Evolutionary conservation across 2,329 filamentous ascomycete genomes (phyloP).

Genomic region (Aspergillus brasiliensis): DNA sequence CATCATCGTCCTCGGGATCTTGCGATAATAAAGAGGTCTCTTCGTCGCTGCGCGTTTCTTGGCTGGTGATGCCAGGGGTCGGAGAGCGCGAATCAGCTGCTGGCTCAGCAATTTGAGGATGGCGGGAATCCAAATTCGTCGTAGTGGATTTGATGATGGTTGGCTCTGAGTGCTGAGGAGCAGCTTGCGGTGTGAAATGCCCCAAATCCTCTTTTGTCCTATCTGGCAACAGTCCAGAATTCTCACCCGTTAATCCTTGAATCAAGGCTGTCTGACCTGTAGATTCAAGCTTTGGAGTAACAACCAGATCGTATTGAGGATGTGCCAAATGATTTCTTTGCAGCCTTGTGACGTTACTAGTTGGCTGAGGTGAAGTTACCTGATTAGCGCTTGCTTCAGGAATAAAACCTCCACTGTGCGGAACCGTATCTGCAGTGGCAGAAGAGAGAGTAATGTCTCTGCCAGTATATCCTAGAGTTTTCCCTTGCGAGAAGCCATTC

Average conservation of each 20-base stretch:
- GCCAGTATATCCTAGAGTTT: neutral
- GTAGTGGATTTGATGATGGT: slow-evolving; percentile 23
- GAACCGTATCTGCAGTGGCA: slow-evolving; percentile 1
- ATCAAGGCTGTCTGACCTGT: neutral
- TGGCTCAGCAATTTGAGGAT: slow-evolving; percentile 16
- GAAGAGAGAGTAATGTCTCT: neutral
- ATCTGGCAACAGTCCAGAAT: neutral
- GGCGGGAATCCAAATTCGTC: slow-evolving; percentile 31
- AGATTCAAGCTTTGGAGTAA: slow-evolving; percentile 26
- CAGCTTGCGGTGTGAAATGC: neutral
- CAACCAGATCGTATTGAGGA: slow-evolving; percentile 33
- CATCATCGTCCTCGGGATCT: slow-evolving; percentile 67
- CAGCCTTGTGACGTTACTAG: neutral
- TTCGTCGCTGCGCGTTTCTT: slow-evolving; percentile 42
- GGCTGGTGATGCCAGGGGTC: slow-evolving; percentile 17
- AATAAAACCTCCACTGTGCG: slow-evolving; percentile 25
- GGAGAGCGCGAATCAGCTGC: slow-evolving; percentile 10
- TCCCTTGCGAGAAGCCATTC: too few species aligned
- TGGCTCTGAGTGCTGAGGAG: neutral
- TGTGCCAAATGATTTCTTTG: neutral
- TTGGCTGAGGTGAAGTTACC: neutral
- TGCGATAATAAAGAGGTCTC: slow-evolving; percentile 59
- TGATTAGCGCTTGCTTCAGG: slow-evolving; percentile 5
- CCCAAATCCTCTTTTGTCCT: neutral
- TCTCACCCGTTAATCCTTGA: neutral